These are phyloP conservation scores for Hura crepitans DNA, from an alignment of 441 rosid species.

Conservation along the genomic window DNA sequence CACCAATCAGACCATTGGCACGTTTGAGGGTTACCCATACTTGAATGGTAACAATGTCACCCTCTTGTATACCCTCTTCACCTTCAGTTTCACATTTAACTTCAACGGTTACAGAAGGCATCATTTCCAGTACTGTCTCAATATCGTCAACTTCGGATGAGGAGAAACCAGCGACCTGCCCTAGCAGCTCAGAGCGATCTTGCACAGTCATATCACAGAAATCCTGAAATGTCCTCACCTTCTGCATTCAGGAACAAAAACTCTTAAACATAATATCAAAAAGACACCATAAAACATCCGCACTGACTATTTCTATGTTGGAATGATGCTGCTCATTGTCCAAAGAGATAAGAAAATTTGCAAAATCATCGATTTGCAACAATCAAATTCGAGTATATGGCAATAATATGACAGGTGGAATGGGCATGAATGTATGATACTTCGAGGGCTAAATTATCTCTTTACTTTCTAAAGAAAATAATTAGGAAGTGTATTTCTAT, in stretches of 20 bases:
- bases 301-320: too few relatives aligned
- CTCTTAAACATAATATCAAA: constrained; percentile 12
- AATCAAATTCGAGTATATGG: not conserved
- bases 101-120: constrained; percentile 82
- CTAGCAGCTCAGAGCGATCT: constrained; percentile 75
- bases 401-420: not conserved
- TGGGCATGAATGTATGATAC: not conserved
- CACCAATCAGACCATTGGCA: constrained; percentile 66
- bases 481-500: not conserved
- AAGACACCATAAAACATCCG: not conserved
- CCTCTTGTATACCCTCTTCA: constrained; percentile 94
- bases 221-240: constrained; percentile 82
- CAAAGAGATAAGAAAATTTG: not conserved
- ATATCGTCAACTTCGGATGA: constrained; percentile 61
- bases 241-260: constrained; percentile 51
- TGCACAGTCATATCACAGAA: constrained; percentile 57
- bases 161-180: constrained; percentile 74
- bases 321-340: not conserved
- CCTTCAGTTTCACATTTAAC: constrained; percentile 91
- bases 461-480: not conserved
- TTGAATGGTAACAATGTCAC: constrained; percentile 76
- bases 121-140: constrained; percentile 84
- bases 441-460: constrained; percentile 3
- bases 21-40: constrained; percentile 86
- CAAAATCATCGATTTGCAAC: not conserved